These are phyloP conservation scores for Myxozyma sirexii DNA, from an alignment of 805 yeast species.

Conservation along the genomic window DNA sequence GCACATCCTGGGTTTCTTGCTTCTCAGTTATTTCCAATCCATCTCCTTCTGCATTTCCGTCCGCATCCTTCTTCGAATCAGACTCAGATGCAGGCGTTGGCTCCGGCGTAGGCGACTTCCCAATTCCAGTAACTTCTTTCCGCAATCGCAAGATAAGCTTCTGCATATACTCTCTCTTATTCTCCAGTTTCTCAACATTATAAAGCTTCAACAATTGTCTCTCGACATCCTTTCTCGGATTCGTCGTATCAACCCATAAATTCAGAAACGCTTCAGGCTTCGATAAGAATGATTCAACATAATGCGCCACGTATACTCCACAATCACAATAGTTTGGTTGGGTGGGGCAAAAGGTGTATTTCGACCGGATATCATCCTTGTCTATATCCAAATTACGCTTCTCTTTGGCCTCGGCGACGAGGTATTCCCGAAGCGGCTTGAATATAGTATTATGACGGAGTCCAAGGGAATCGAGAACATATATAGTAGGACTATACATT, in stretches of 20 bases:
- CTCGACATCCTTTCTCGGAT: conserved; percentile 19
- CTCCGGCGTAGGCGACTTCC: conserved; percentile 4
- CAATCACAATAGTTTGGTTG: conserved; percentile 93
- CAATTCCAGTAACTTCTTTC: neutral
- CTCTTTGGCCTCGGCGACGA: conserved; percentile 70
- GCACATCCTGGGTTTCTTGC: too few species aligned
- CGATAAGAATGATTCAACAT: conserved; percentile 44
- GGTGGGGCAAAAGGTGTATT: conserved; percentile 65
- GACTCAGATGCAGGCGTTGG: neutral
- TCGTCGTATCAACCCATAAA: conserved; percentile 24
- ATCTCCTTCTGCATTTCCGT: neutral
- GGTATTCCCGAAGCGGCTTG: conserved; percentile 58
- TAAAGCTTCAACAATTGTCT: conserved; percentile 20
- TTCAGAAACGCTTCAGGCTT: conserved; percentile 38
- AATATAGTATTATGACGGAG: conserved; percentile 54
- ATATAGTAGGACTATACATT: conserved; percentile 46
- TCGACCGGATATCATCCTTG: conserved; percentile 51
- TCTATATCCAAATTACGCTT: conserved; percentile 54
- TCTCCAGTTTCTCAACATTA: conserved; percentile 17
- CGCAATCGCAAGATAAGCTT: conserved; percentile 14
- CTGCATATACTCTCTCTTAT: conserved; percentile 27
- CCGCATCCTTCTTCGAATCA: neutral
- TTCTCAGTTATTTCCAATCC: neutral
- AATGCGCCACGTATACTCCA: conserved; percentile 87
- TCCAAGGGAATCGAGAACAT: conserved; percentile 75